Percentiles rank a stretch among this genome's conserved stretches.
These are phyloP conservation scores for Trichosporon coremiiforme DNA, from an alignment of 1,284 basidiomycete species.

Conservation along the genomic window DNA sequence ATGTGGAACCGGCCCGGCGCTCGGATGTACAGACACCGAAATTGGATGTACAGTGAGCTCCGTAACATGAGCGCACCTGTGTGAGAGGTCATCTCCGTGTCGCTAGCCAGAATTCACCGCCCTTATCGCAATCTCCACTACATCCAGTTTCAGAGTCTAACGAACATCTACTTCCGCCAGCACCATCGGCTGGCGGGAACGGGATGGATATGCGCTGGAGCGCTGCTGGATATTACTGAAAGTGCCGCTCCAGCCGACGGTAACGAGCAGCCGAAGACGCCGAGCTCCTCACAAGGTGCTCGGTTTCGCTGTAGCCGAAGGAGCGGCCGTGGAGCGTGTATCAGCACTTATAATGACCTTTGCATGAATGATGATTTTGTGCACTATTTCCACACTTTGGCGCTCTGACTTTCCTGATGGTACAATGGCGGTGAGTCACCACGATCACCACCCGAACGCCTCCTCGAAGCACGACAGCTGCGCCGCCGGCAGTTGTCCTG, in stretches of 20 bases:
- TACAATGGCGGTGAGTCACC: constrained; percentile 26
- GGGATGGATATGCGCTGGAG: too few species aligned
- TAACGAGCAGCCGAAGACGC: too few species aligned
- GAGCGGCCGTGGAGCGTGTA: not conserved
- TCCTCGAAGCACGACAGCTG: constrained; percentile 41
- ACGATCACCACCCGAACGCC: constrained; percentile 39
- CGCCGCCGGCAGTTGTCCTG: constrained; percentile 29
- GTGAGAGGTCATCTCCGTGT: not conserved
- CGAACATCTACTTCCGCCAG: not conserved
- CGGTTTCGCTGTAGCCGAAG: too few species aligned
- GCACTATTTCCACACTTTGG: not conserved
- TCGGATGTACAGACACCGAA: too few species aligned
- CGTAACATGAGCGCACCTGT: too few species aligned
- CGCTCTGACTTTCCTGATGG: not conserved
- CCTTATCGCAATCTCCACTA: not conserved
- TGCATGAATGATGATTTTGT: not conserved
- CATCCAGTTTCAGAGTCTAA: not conserved
- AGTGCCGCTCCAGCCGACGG: too few species aligned
- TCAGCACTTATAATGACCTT: not conserved
- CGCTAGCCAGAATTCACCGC: not conserved
- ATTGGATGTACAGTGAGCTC: too few species aligned
- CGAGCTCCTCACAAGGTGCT: too few species aligned
- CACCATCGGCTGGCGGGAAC: not conserved
- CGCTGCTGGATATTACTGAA: too few species aligned
- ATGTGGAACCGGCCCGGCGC: too few species aligned